Conservation (phyloP, 768 basidiomycete genomes). For the Boletus vinaceobasis region DNA sequence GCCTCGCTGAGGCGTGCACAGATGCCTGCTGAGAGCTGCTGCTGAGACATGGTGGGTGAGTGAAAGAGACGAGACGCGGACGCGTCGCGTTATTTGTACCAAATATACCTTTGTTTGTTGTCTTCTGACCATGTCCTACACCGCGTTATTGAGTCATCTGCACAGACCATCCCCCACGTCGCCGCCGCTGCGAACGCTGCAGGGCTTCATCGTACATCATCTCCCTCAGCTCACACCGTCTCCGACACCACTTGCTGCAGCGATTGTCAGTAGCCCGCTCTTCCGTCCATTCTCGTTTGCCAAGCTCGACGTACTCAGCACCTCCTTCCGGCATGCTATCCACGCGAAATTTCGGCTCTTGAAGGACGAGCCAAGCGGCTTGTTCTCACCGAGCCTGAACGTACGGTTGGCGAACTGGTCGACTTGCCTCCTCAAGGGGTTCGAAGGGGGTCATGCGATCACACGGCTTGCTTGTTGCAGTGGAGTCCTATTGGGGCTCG, state of each 20-base stretch:
- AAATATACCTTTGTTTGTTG: constrained; percentile 7
- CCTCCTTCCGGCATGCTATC: constrained; percentile 31
- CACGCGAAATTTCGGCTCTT: constrained; percentile 26
- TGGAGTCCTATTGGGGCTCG: constrained; percentile 62
- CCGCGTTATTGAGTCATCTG: constrained; percentile 23
- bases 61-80: not conserved
- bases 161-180: constrained; percentile 23
- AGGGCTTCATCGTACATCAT: constrained; percentile 27
- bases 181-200: constrained; percentile 20
- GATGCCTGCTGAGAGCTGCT: constrained; percentile 53
- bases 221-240: constrained; percentile 25
- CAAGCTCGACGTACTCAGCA: constrained; percentile 27
- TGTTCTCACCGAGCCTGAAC: constrained; percentile 36
- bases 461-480: constrained; percentile 59
- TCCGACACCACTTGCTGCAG: constrained; percentile 33
- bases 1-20: constrained; percentile 48
- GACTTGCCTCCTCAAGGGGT: constrained; percentile 47
- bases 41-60: constrained; percentile 38
- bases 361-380: constrained; percentile 26
- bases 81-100: constrained; percentile 19
- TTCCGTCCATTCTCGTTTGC: constrained; percentile 30
- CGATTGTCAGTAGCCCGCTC: constrained; percentile 29
- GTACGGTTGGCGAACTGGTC: constrained; percentile 50
- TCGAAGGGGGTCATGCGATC: constrained; percentile 64
- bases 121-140: constrained; percentile 16